Base-by-base conservation (phyloP, 2,329 filamentous ascomycete species). In the Chrysoporthe puriensis region DNA sequence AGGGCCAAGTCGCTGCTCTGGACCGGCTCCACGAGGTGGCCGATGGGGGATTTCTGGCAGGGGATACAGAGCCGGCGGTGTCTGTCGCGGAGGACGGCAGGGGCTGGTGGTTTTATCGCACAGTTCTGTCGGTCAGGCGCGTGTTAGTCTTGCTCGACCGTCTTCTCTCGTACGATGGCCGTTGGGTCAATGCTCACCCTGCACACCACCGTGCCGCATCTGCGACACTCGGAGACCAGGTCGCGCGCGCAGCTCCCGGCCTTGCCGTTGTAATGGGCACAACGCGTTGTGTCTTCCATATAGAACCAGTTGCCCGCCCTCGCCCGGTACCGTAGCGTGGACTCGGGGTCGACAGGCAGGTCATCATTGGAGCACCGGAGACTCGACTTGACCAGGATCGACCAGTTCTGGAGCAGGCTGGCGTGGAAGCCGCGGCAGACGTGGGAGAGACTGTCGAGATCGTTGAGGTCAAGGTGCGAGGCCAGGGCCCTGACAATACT, bases 181-280 rank as follows among this genome's bases (percentile, higher is more conserved):
- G 13, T 21, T 21, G n/a, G 42, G n/a, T 6, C 32, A 50, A 8
- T 8, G 18, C 87, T 77, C 85, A 96, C 94, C 79, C 95, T 87
- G 78, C 95, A 98, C 66, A 97, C 88, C 36, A 94, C 85, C 40
- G 81, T 88, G 50, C 86, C 86, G 77, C 95, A 98, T 70, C 90
- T 86, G 66, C 93, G 88, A 78, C 95, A 97, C 72, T 91, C 90
- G 54, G 85, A 87, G 5, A 98, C 95, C 87, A 97, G 87, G 77
- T 97, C 95, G 70, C 93, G 85, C 32, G 95, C 95, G 76, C 95
- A 98, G 73, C 86, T 85, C 5, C 91, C 90, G 40, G 91, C 84
- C 78, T 93, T 95, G 63, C 91, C 90, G 70, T 84, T 81, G 72
- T 82, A 83, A 65, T 84, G 73, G 79, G 87, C 71, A 1, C 74